Base-by-base conservation (phyloP, 2,329 filamentous ascomycete genomes). In the Aspergillus calidoustus region DNA sequence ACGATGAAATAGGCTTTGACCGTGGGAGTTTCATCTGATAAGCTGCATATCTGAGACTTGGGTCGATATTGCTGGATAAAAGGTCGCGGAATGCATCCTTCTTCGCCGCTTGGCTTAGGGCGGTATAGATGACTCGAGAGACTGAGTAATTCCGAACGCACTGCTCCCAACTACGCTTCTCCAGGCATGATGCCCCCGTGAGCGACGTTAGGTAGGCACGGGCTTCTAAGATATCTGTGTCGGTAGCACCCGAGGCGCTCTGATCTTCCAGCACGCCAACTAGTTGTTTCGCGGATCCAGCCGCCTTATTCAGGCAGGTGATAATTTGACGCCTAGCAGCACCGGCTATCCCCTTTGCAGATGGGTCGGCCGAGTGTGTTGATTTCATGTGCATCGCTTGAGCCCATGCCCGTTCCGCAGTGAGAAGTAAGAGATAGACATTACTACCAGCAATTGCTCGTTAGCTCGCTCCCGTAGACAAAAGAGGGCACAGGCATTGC, bases 301-400 rank as follows among this genome's bases (percentile, higher is more conserved):
- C 85, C 17, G 91, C 93, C 79, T 97, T 97, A 71, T 88, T 86
- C 46, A 98, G 82, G 57, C 93, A 88, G 15, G 93, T 96, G 60
- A 96, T 87, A 44, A 98, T 95, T 77, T 99, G 94, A 57, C 90
- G 90, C 72, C 93, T 89, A 19, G 91, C 90, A 56, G 90, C 87
- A 63, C 93, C 90, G 30, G 89, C 86, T 66, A 97, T 90, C 53
- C 89, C 89, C 76, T 92, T 91, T 56, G 83, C 80, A 43, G 83
- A 82, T 63, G 89, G 88, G 69, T 95, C 92, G 69, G 91, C 86
- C 44, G 91, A 87, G 74, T 96, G 92, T 22, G 87, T 82, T 4
- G 92, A 86, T 79, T 96, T 97, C 85, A 97, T 92, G 74, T 91
- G 88, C 93, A 98, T 96, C 61, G 93, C 94, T 77, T 97, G 90